A percentile compares a stretch with the other conserved stretches of the same genome.
Evolutionary conservation across 768 basidiomycete species (phyloP).

Genomic region (Leccinum aurantiacum): DNA sequence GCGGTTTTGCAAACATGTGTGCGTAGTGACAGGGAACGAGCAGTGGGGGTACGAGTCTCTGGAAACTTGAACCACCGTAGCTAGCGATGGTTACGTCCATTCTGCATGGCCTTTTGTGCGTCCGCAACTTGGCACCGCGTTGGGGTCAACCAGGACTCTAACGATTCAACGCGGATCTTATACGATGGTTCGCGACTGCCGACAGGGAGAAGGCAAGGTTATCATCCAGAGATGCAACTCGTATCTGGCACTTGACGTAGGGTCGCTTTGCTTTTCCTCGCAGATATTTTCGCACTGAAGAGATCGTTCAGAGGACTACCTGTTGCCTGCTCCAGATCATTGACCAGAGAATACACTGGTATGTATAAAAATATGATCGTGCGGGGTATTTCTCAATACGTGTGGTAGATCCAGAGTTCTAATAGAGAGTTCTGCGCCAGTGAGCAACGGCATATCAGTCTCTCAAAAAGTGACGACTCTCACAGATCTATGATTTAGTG

Average conservation of each 20-base stretch:
- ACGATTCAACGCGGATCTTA: not conserved
- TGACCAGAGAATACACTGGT: not conserved
- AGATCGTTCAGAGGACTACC: not conserved
- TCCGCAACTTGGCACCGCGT: not conserved
- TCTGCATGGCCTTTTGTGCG: not conserved
- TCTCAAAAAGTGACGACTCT: not conserved
- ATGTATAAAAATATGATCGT: not conserved
- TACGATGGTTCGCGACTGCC: not conserved
- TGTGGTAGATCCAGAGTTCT: not conserved
- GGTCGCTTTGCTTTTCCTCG: too few species aligned
- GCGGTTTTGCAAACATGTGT: too few species aligned
- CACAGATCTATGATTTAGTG: conserved; percentile 24
- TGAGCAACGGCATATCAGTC: not conserved
- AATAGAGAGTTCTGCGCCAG: not conserved
- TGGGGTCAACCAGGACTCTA: not conserved
- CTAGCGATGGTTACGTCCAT: not conserved
- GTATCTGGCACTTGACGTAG: not conserved
- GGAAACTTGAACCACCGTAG: not conserved
- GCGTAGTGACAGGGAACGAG: conserved; percentile 10
- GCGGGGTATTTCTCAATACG: not conserved
- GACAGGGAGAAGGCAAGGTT: not conserved
- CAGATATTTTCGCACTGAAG: not conserved
- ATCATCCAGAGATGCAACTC: not conserved
- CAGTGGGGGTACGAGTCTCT: not conserved
- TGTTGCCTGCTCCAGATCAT: not conserved